These are phyloP conservation scores for Fraxinus americana DNA, from an alignment of 257 asterid genomes.

Conservation along the genomic window DNA sequence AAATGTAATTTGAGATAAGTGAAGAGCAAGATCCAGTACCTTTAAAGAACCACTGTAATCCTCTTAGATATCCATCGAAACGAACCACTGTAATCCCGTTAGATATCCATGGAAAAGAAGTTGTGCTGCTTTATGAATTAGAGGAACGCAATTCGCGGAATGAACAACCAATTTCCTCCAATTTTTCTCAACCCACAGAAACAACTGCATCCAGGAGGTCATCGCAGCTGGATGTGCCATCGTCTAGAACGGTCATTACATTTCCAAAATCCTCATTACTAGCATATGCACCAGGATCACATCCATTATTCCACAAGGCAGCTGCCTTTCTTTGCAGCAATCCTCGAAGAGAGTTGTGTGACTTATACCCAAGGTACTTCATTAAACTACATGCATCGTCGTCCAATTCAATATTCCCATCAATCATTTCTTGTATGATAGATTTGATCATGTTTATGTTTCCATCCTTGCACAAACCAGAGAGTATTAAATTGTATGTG, in stretches of 20 bases:
- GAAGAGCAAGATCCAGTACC: not conserved
- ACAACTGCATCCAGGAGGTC: not conserved
- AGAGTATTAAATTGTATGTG: slow-evolving; percentile 53
- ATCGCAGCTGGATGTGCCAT: not conserved
- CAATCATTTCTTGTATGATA: slow-evolving; percentile 56
- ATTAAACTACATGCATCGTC: slow-evolving; percentile 29
- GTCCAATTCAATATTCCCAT: slow-evolving; percentile 43
- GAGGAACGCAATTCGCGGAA: not conserved
- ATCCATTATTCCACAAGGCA: not conserved
- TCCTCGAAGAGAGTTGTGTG: slow-evolving; percentile 32
- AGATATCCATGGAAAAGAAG: not conserved
- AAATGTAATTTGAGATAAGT: not conserved
- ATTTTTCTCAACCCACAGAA: not conserved
- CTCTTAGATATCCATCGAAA: not conserved
- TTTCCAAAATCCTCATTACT: not conserved
- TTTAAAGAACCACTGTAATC: not conserved
- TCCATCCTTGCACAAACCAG: slow-evolving; percentile 48
- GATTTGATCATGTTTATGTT: slow-evolving; percentile 42
- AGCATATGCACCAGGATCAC: not conserved
- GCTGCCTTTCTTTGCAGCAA: slow-evolving; percentile 34
- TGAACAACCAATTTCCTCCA: not conserved
- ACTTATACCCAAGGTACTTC: slow-evolving; percentile 30
- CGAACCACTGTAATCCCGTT: not conserved
- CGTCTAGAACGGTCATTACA: not conserved
- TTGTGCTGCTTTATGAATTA: not conserved